Evolutionary conservation across 768 basidiomycete species (phyloP), one percentile per base, ranked within the genome.

Genomic region (Tulasnella calospora): DNA sequence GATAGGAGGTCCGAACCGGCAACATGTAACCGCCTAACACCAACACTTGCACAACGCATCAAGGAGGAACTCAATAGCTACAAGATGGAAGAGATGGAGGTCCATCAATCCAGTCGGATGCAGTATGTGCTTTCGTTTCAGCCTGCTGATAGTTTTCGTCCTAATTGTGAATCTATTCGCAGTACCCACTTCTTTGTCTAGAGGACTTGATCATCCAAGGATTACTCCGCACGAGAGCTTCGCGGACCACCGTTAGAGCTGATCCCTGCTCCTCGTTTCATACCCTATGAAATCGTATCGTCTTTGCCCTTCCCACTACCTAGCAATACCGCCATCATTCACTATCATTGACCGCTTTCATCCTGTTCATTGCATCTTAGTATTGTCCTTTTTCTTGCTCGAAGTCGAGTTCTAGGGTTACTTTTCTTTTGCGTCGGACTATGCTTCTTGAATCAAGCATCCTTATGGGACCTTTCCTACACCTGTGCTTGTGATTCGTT

Each of bases 51-150:
- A 55, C 95, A 98, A 87, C 89, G 92, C 82, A 99, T 99, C 85
- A 99, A 99, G 88, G 95, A 97, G 86, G 95, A 97, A 86, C 87
- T 99, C 74, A 99, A 99, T 85, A 95, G 94, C 77, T 99, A 94
- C 86, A 99, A 99, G 88, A 94, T 98, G 93, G 96, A 97, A 85
- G 96, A 98, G 86, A 99, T 99, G 97, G 95, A 96, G 84, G 96
- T 99, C 80, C 97, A 99, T 85, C 93, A 94, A 81, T 87, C 92
- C 73, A 96, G 94, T 85, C 91, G 94, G 84, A 90, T 94, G 82
- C 92, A 98, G 94, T 95, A 84, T 81, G 94, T 90, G 23, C 23
- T 27, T 55, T 72, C 76, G 74, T 69, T 79, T 72, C 73, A 30
- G 19, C 21, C 21, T 74, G 51, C 23, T 55, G 41, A 17, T 40